phyloP scores from a whole-genome alignment of 2,329 filamentous ascomycete species.

The Penicillium palitans region DNA sequence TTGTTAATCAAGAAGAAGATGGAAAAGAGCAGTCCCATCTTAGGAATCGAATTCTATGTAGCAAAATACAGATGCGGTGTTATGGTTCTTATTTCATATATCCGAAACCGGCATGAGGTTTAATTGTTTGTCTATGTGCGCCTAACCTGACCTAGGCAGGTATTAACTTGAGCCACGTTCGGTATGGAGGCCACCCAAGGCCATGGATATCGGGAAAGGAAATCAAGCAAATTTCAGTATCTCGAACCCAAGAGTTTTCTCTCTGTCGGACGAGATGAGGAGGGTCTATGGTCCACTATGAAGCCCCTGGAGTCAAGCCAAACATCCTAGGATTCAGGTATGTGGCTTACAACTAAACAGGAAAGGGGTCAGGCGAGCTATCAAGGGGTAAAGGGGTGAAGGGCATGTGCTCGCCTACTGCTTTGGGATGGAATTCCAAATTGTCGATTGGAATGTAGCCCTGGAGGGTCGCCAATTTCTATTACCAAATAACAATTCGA shows the following conservation, averaged over 20 bases:
- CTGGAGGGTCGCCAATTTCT: neutral
- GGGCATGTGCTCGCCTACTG: neutral
- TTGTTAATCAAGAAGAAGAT: neutral
- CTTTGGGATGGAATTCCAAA: neutral
- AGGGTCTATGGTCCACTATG: no score
- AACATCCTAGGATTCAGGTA: neutral
- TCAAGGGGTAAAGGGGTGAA: neutral
- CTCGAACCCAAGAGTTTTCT: no score
- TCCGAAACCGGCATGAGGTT: neutral
- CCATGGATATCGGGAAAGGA: no score
- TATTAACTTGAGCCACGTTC: no score
- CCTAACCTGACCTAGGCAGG: neutral
- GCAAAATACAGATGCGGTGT: neutral
- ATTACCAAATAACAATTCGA: neutral
- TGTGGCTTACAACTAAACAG: neutral
- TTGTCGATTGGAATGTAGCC: neutral
- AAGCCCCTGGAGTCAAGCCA: no score
- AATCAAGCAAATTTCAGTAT: no score
- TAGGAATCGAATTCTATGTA: neutral
- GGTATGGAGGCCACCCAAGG: accelerated
- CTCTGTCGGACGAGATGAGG: no score
- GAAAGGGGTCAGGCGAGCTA: neutral
- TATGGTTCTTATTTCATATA: neutral
- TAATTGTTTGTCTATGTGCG: neutral
- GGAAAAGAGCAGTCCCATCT: neutral